Evolutionary conservation across 148 eudicot species (phyloP), one percentile per base, ranked within the genome.

Genomic region (Nepenthes gracilis): DNA sequence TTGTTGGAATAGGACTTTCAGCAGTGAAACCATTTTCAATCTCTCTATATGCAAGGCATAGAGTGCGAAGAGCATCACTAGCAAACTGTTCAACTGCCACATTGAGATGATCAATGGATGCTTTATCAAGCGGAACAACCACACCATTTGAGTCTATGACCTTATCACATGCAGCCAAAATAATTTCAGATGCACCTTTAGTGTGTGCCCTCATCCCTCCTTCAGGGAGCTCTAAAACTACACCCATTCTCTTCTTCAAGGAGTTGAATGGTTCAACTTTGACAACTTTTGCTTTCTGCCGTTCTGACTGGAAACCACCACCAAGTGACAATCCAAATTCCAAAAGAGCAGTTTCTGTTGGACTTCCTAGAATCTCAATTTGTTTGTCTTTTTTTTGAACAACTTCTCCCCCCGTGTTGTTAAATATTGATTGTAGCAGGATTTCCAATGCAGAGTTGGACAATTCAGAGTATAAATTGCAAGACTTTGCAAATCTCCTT

Each of bases 191-290:
- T 35, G 90, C 95, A 62, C 95, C 95, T 72, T 87, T 87, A 54
- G 81, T 75, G 64, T 87, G 95, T 54, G 84, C 85, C 57, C 86
- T 72, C 36, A 77, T 68, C 60, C 75, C 72, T 70, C 75, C 85
- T 58, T 63, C 80, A 36, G 85, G 90, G 61, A 84, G 74, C 75
- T 84, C 81, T 54, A 87, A 13, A 47, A 82, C 74, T 35, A 80
- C 87, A 33, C 85, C 90, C 95, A 87, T 87, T 55, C 87, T 76
- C 72, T 87, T 87, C 72, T 78, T 82, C 55, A 58, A 71, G 53
- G 95, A 87, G 67, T 87, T 87, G 63, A 87, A 87, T 6, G 95
- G 95, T 74, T 87, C 95, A 60, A 87, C 78, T 73, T 87, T 84
- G 57, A 82, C 77, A 59, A 82, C 50, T 71, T 76, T 84, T 14